These are phyloP conservation scores for Heimioporus sp. DNA, from an alignment of 768 basidiomycete species.

Conservation along the genomic window DNA sequence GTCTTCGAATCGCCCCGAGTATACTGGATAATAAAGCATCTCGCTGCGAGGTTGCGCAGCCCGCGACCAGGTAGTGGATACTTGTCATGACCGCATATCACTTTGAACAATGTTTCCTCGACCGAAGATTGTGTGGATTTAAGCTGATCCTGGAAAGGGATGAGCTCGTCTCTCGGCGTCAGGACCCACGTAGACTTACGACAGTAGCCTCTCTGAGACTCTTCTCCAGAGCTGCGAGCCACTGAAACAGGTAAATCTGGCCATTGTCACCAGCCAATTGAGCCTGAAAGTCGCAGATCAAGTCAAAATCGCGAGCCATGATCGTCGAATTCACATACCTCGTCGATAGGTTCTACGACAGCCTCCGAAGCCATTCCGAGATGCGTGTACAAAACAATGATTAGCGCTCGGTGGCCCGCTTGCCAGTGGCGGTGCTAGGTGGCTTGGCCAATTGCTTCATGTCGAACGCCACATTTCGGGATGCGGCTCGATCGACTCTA, in stretches of 20 bases:
- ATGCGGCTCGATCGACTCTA: no score
- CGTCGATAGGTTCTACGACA: slow-evolving; percentile 28
- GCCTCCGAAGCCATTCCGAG: slow-evolving; percentile 26
- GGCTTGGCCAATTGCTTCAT: no score
- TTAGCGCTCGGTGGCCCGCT: neutral
- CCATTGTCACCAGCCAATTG: slow-evolving; percentile 72
- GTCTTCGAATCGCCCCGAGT: slow-evolving; percentile 78
- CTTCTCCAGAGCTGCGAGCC: slow-evolving; percentile 69
- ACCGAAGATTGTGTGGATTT: slow-evolving; percentile 62
- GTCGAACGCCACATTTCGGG: no score
- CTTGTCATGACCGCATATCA: slow-evolving; percentile 59
- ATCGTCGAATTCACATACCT: slow-evolving; percentile 22
- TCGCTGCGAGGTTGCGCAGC: slow-evolving; percentile 70
- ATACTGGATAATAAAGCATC: slow-evolving; percentile 76
- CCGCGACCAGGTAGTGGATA: slow-evolving; percentile 89
- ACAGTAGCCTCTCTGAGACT: slow-evolving; percentile 46
- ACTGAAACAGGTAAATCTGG: slow-evolving; percentile 82
- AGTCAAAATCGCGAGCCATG: slow-evolving; percentile 7
- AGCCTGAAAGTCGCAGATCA: slow-evolving; percentile 40
- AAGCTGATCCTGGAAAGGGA: slow-evolving; percentile 52
- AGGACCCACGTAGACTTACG: slow-evolving; percentile 40
- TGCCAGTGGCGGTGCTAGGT: slow-evolving; percentile 17
- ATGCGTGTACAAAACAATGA: slow-evolving; percentile 3
- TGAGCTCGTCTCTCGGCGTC: neutral
- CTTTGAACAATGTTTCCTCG: slow-evolving; percentile 63